A percentile compares a stretch with the other conserved stretches of the same genome.
Conservation (phyloP, 1,139 yeast species). For the Blastobotrys capitulatus region DNA sequence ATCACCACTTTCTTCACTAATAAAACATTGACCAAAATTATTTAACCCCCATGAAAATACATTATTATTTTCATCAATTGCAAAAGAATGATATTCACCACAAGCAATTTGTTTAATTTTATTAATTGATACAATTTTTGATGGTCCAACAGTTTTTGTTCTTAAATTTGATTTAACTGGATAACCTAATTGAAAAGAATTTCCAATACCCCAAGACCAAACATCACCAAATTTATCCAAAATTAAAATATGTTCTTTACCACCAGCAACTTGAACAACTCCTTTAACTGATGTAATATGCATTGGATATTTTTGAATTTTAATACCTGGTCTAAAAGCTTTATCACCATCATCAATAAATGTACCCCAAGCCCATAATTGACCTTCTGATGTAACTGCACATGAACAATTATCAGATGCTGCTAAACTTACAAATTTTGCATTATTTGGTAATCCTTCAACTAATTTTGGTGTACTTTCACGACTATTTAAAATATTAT, state of each 20-base stretch:
- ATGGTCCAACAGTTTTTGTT: slow-evolving; percentile 32
- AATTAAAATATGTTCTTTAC: slow-evolving; percentile 87
- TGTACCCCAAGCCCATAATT: slow-evolving; percentile 97
- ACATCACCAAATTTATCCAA: slow-evolving; percentile 81
- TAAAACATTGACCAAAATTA: slow-evolving; percentile 94
- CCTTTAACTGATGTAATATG: slow-evolving; percentile 58
- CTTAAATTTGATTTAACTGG: slow-evolving; percentile 29
- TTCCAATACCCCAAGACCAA: slow-evolving; percentile 97
- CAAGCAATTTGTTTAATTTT: slow-evolving; percentile 76
- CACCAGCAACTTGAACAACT: slow-evolving; percentile 82
- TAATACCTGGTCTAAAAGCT: slow-evolving; percentile 61
- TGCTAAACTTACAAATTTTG: slow-evolving; percentile 68
- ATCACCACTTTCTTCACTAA: slow-evolving; percentile 73
- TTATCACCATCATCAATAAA: slow-evolving; percentile 87
- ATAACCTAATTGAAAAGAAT: slow-evolving; percentile 86
- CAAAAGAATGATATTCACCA: slow-evolving; percentile 96
- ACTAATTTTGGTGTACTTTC: slow-evolving; percentile 87
- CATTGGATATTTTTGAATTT: slow-evolving; percentile 62
- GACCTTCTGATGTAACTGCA: slow-evolving; percentile 72
- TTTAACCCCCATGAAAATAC: slow-evolving; percentile 92
- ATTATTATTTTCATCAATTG: slow-evolving; percentile 65
- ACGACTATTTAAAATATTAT: slow-evolving; percentile 77
- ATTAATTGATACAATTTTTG: slow-evolving; percentile 35
- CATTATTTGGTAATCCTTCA: slow-evolving; percentile 54
- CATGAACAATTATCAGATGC: slow-evolving; percentile 93